Percentiles rank a stretch among this genome's conserved stretches.
phyloP scores from a whole-genome alignment of 2,329 filamentous ascomycete species.

The Colletotrichum lentis region DNA sequence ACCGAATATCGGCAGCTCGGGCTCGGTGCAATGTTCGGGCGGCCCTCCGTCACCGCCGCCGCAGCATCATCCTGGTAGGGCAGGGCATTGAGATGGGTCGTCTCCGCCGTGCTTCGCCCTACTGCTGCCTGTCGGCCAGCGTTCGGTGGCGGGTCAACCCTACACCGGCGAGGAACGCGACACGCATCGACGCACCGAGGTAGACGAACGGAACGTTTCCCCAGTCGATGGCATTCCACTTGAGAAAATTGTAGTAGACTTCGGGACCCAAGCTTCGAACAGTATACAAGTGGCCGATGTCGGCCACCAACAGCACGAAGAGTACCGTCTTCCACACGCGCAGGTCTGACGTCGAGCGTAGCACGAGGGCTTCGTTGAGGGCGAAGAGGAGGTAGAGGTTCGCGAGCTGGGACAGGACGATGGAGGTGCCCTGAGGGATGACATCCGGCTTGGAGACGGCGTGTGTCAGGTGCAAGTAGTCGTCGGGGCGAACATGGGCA shows the following conservation, averaged over 20 bases:
- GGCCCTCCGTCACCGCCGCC: slow-evolving; percentile 8
- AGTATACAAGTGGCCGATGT: slow-evolving; percentile 77
- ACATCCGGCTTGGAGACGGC: slow-evolving; percentile 57
- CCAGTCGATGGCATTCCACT: slow-evolving; percentile 74
- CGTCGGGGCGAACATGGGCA: slow-evolving; percentile 57
- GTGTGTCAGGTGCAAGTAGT: slow-evolving; percentile 72
- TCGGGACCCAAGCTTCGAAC: slow-evolving; percentile 65
- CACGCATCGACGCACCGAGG: slow-evolving; percentile 65
- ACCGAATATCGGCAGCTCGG: slow-evolving; percentile 28
- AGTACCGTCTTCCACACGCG: slow-evolving; percentile 76
- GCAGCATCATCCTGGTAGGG: neutral
- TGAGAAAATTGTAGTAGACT: slow-evolving; percentile 69
- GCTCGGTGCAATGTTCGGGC: slow-evolving; percentile 33
- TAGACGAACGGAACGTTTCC: slow-evolving; percentile 78
- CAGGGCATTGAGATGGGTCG: slow-evolving; percentile 1
- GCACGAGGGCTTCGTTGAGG: slow-evolving; percentile 78
- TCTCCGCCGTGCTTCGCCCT: neutral
- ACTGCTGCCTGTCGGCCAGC: slow-evolving; percentile 37
- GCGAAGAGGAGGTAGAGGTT: slow-evolving; percentile 82
- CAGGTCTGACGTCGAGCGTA: slow-evolving; percentile 73
- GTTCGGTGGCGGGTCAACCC: slow-evolving; percentile 52
- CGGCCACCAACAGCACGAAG: slow-evolving; percentile 74
- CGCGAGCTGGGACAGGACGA: slow-evolving; percentile 77
- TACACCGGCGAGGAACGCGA: slow-evolving; percentile 66
- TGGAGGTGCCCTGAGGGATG: slow-evolving; percentile 67